These are phyloP conservation scores for Kurtzmaniella cleridarum DNA, from an alignment of 805 yeast genomes.

Conservation along the genomic window DNA sequence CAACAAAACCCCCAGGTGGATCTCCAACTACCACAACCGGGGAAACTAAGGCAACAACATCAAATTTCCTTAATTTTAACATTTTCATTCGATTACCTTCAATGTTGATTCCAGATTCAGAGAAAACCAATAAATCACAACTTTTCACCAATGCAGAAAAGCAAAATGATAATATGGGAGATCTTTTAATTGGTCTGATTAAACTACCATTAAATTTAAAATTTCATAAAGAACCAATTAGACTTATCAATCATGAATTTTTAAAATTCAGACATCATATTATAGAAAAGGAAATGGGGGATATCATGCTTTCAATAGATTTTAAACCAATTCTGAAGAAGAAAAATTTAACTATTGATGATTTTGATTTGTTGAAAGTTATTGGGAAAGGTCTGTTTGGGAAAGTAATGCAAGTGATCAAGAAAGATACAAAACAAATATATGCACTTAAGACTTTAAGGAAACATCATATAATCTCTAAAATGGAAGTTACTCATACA, in stretches of 20 bases:
- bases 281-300: conserved; percentile 38
- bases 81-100: conserved; percentile 76
- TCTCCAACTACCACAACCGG: conserved; percentile 7
- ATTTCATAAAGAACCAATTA: conserved; percentile 41
- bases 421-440: conserved; percentile 89
- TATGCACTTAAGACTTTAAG: conserved; percentile 93
- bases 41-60: conserved; percentile 20
- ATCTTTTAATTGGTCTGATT: conserved; percentile 70
- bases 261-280: conserved; percentile 39
- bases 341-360: conserved; percentile 77
- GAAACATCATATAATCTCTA: conserved; percentile 88
- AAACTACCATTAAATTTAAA: conserved; percentile 55
- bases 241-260: conserved; percentile 61
- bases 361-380: conserved; percentile 88
- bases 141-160: conserved; percentile 21
- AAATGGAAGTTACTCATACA: conserved; percentile 94
- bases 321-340: conserved; percentile 58
- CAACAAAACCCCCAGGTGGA: conserved; percentile 35
- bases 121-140: conserved; percentile 21
- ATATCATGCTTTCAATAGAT: conserved; percentile 58
- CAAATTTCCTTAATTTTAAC: conserved; percentile 62
- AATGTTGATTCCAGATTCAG: conserved; percentile 44
- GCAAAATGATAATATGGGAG: conserved; percentile 45
- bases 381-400: conserved; percentile 98
- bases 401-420: conserved; percentile 97